These are phyloP conservation scores for Solanum sparsipilum DNA, from an alignment of 257 asterid species.

Conservation along the genomic window DNA sequence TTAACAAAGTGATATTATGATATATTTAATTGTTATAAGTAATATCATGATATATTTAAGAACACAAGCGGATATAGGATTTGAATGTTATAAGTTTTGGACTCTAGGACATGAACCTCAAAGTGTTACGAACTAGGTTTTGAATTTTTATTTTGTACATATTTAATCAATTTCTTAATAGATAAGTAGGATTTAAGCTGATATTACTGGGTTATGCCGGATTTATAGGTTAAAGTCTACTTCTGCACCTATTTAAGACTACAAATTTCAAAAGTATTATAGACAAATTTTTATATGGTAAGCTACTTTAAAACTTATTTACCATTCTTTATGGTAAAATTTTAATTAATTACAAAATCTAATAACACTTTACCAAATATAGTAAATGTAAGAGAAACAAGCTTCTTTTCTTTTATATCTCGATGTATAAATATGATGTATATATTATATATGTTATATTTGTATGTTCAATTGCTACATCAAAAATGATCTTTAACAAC, in stretches of 20 bases:
- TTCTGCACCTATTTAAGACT: not conserved
- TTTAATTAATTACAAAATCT: too few species aligned
- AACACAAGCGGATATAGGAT: not conserved
- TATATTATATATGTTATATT: too few species aligned
- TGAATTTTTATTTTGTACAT: not conserved
- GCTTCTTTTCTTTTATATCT: too few species aligned
- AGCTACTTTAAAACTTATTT: not conserved
- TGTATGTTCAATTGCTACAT: too few species aligned
- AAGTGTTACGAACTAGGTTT: not conserved
- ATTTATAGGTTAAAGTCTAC: not conserved
- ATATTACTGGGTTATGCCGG: too few species aligned
- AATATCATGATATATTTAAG: not conserved
- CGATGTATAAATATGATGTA: too few species aligned
- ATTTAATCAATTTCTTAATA: not conserved
- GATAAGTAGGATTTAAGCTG: not conserved
- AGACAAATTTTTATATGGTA: not conserved
- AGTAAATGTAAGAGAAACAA: too few species aligned
- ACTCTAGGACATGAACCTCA: not conserved
- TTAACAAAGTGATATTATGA: not conserved
- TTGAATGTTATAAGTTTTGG: not conserved
- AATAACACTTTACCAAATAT: too few species aligned
- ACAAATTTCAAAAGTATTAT: not conserved
- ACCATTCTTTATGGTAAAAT: not conserved
- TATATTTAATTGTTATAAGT: too few species aligned
- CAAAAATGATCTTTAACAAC: too few species aligned